A percentile compares a stretch with the other conserved stretches of the same genome.
Evolutionary conservation across 2,329 filamentous ascomycete species (phyloP).

Genomic region (Aureobasidium melanogenum): DNA sequence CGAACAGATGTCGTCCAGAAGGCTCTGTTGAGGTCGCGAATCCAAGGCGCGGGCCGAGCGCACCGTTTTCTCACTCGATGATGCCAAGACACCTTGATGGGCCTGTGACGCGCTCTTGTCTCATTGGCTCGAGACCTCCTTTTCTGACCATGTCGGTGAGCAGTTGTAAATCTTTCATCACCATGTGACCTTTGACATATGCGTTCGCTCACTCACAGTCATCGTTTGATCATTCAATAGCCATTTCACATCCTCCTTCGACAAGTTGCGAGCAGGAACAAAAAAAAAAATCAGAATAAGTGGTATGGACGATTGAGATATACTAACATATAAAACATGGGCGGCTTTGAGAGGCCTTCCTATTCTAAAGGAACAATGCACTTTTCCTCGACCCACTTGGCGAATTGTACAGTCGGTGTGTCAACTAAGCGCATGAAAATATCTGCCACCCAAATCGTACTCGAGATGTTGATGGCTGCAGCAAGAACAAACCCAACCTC

Average conservation of each 20-base stretch:
- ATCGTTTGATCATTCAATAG: not conserved
- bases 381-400: conserved; percentile 44
- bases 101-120: not conserved
- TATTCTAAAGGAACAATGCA: conserved; percentile 4
- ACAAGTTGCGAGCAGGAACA: not conserved
- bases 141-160: not conserved
- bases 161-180: not conserved
- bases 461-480: conserved; percentile 47
- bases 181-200: not conserved
- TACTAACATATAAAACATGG: not conserved
- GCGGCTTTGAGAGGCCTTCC: not conserved
- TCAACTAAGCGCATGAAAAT: conserved; percentile 50
- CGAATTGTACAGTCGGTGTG: conserved; percentile 47
- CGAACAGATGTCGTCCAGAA: not conserved
- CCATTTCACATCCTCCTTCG: not conserved
- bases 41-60: conserved; percentile 6
- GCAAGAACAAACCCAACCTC: conserved; percentile 49
- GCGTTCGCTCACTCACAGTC: not conserved
- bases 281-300: not conserved
- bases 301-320: not conserved
- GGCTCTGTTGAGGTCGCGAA: conserved; percentile 7
- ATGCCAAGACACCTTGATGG: conserved; percentile 11
- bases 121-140: not conserved
- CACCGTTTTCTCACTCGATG: conserved; percentile 9
- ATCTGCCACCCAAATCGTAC: conserved; percentile 46